Base-by-base conservation (phyloP, 352 stramenopile genomes). In the Globisporangium nodosum region DNA sequence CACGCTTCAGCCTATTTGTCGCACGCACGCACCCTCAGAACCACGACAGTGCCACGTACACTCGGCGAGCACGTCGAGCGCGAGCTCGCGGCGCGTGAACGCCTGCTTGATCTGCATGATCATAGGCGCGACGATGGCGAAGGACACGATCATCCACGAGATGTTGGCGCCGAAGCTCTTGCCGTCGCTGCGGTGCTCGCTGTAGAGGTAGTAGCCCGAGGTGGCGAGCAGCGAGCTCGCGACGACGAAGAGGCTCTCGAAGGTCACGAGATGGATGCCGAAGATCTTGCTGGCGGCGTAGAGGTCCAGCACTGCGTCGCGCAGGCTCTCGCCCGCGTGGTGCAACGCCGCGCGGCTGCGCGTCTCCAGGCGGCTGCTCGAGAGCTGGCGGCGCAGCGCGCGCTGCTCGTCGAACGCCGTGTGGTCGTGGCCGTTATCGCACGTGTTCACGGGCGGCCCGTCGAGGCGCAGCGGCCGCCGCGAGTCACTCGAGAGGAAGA, bases 91-190 rank as follows among this genome's bases (percentile, higher is more conserved):
- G 6, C 83, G 76, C 16, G 68, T 56, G 56, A 93, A 95, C 16
- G 85, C 85, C 60, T 95, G 83, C 16, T 73, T 75, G 70, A 95
- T 92, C 63, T 93, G 83, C 81, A 93, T 92, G 70, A 92, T 95
- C 78, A 92, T 88, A 16, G 85, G 85, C 53, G 84, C 87, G 21
- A 92, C 82, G 37, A 95, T 73, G 7, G 85, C 81, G 50, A 95
- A 90, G 12, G 81, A 79, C 46, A 91, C 72, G 62, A 91, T 87
- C 45, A 78, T 87, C 77, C 79, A 94, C 68, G 84, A 92, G 49
- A 96, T 83, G 60, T 96, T 96, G 54, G 81, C 80, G 30, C 77
- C 79, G 55, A 93, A 92, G 39, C 63, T 73, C 15, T 68, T 49
- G 31, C 68, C 69, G 13, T 40, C 12, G 12, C 54, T 39, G 49